Base-by-base conservation (phyloP, 1,284 basidiomycete genomes). In the Xerocomus amazonicus region DNA sequence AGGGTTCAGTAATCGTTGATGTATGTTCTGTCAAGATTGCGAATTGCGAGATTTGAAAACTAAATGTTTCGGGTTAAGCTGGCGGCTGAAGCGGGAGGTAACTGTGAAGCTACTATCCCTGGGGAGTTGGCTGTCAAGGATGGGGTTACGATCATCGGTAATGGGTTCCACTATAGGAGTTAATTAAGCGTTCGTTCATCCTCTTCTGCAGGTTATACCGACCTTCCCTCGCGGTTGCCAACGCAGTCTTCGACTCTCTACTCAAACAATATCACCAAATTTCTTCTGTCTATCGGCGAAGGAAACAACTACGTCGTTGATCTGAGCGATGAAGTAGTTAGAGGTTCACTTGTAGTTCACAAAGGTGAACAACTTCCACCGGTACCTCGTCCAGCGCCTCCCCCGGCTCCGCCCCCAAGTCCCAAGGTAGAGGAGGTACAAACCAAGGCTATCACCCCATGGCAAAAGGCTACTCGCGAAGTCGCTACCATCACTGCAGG, bases 251-350 rank as follows among this genome's bases (percentile, higher is more conserved):
- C 88, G 5, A 90, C 88, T 1, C 73, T 92, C 8, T 92, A 92
- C 68, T 92, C 90, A 10, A 92, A 92, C 70, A 92, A 92, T 63
- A 84, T 92, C 59, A 87, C 87, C 38, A 92, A 92, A 65, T 92
- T 92, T 71, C 76, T 92, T 36, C 74, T 92, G 14, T 90, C 89
- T 2, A 81, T 92, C 1, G 84, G 84, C 9, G 77, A 77, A 40
- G 77, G 84, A 52, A 76, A 74, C 42, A 76, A 73, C 40, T 92
- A 83, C 65, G 68, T 69, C 10, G 71, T 92, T 52, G 79, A 92
- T 63, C 74, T 91, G 17, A 77, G 80, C 14, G 90, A 92, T 60
- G 90, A 92, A 69, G 90, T 92, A 42, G 81, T 89, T 44, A 81
- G 90, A 42, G 87, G 90, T 4, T 82, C 90, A 2, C 75, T 92